Evolutionary conservation across 2,329 filamentous ascomycete genomes (phyloP), one percentile per base, ranked within the genome.

Genomic region (Metarhizium humberi): DNA sequence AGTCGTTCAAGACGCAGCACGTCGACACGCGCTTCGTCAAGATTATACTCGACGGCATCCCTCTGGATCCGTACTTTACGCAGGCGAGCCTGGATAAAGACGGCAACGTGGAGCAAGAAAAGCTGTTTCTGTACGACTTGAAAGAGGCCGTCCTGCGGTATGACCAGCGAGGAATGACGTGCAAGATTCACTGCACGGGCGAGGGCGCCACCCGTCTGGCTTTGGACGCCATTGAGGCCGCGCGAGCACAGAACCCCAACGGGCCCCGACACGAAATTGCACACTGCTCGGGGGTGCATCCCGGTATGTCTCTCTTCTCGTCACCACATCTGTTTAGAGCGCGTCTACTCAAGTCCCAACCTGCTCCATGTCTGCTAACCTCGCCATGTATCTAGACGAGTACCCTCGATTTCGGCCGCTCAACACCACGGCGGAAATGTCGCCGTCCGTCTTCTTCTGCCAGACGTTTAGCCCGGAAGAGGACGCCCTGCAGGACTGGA

Each of bases 141-240:
- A 18, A 42, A 16, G 52, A 54, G 34, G 52, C 52, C 20, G 16
- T 54, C 14, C 25, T 36, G 6, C 7, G 45, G 16, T 54, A 54
- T 32, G 52, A 54, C 38, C 34, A 42, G 8, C 20, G 34, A n/a
- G 52, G 52, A 6, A 54, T 54, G 52, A 54, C 52, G 18, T 54
- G 52, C 52, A 54, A 54, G 52, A 54, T 54, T 32, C 52, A 54
- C 20, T 49, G 52, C 16, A 54, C 52, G 45, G 52, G 52, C 8
- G 32, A 54, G 25, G 52, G 52, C 14, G 52, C 52, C 3, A 54
- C 52, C 7, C 32, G 52, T 6, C 18, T 34, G 32, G 52, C 52
- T 4, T 29, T 54, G 20, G 52, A 54, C 43, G 52, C 45, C 20
- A 54, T 50, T 14, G 32, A 34, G 32, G 32, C 32, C 32, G 32